phyloP scores from a whole-genome alignment of 352 stramenopile species.

The Thalassiosira sp. region DNA sequence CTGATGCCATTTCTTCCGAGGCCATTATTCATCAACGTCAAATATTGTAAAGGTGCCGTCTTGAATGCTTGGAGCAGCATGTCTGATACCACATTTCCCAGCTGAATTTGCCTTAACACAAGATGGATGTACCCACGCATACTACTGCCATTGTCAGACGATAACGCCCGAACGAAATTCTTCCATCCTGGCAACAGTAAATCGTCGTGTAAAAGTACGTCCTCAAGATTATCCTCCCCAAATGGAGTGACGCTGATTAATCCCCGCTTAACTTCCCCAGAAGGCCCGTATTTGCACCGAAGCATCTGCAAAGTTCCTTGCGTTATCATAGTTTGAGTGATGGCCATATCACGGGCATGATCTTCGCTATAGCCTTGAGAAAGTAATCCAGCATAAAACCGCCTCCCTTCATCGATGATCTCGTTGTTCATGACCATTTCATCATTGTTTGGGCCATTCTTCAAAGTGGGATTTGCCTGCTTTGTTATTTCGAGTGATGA shows the following conservation, averaged over 20 bases:
- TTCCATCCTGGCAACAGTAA: neutral
- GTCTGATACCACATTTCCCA: neutral
- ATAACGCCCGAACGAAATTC: neutral
- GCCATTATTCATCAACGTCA: neutral
- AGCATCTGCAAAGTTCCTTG: neutral
- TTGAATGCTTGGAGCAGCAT: neutral
- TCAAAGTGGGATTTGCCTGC: too few relatives aligned
- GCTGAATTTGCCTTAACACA: neutral
- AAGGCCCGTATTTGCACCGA: neutral
- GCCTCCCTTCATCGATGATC: neutral
- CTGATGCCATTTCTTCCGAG: neutral
- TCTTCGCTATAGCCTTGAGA: neutral
- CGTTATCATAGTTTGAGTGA: neutral
- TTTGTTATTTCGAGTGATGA: too few relatives aligned
- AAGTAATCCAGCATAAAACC: neutral
- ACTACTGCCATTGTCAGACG: neutral
- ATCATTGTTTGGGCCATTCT: neutral
- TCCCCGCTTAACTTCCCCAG: neutral
- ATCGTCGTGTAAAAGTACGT: conserved; percentile 3
- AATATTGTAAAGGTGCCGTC: neutral
- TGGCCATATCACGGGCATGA: neutral
- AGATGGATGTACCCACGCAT: neutral
- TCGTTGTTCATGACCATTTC: neutral
- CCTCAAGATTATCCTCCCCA: neutral
- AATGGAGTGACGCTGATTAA: neutral